Evolutionary conservation across 345 rosid species (phyloP).

Genomic region (Lepidium sativum): DNA sequence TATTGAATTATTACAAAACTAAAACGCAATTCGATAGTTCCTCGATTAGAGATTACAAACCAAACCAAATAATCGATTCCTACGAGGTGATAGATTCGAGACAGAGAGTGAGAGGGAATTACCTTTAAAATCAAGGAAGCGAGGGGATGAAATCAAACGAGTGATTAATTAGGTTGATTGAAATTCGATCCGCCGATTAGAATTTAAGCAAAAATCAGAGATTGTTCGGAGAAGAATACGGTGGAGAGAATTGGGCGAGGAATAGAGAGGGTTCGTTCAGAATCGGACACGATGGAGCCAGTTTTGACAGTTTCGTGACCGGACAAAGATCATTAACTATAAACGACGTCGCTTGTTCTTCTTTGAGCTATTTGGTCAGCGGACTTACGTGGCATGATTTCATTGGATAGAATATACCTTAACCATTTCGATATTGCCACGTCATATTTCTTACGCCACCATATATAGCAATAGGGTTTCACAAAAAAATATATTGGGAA

Average conservation of each 20-base stretch:
- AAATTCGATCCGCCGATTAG: slow-evolving; percentile 1
- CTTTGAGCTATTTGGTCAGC: slow-evolving; percentile 11
- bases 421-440: slow-evolving; percentile 16
- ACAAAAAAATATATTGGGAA: no score
- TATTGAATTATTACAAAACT: neutral
- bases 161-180: neutral
- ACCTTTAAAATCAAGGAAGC: slow-evolving; percentile 20
- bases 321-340: slow-evolving; percentile 18
- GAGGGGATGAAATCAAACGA: neutral
- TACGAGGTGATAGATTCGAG: neutral
- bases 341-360: slow-evolving; percentile 26
- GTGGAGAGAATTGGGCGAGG: neutral
- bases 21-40: neutral
- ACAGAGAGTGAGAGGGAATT: neutral
- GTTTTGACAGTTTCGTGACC: slow-evolving; percentile 27
- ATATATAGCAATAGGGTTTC: no score
- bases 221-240: slow-evolving; percentile 20
- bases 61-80: neutral
- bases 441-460: neutral
- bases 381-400: neutral
- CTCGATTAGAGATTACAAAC: neutral
- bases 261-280: neutral
- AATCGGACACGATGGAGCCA: slow-evolving; percentile 17
- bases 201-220: neutral
- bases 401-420: neutral